Base-by-base conservation (phyloP, 2,329 filamentous ascomycete species). In the Plectosphaerella sp. region DNA sequence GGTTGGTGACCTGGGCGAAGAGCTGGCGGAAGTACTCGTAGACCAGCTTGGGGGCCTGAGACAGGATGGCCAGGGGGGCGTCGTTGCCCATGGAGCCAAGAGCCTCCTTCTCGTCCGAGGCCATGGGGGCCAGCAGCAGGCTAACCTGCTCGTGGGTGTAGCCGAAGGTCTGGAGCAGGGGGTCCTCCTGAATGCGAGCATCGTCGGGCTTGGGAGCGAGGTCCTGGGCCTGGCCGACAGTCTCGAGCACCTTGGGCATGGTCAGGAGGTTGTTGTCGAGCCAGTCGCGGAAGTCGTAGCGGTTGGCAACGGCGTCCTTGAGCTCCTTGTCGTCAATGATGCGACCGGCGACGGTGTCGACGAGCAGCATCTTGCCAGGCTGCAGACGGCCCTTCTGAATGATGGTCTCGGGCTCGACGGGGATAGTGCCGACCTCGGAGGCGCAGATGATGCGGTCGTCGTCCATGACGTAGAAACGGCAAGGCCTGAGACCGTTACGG, bases 61-160 rank as follows among this genome's bases (percentile, higher is more conserved):
- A 89, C 67, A 97, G 78, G 70, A 91, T 96, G 50, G 93, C 93
- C 58, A 97, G 77, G 43, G 93, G 93, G 45, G 89, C 90, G 76
- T 97, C 93, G 67, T 97, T 97, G 62, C 93, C 93, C 93, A 97
- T 97, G 54, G 93, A 97, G 41, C 93, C 93, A 50, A 97, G 80
- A 43, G 93, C 93, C 71, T 97, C 93, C 75, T 97, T 97, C 55
- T 95, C 96, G 64, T 97, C 93, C 22, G 91, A 91, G 53, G 91
- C 93, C 93, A 97, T 97, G 10, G 93, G 93, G 16, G 88, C 93
- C 49, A 97, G 83, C 37, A 97, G 79, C 66, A 97, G 74, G 69
- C 88, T 93, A 68, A 97, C 88, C 72, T 97, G 93, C 76, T 97
- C 93, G 57, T 96, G 87, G 7, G 93, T 95, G 71, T 97, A 97